Evolutionary conservation across 768 basidiomycete species (phyloP), one percentile per base, ranked within the genome.

Genomic region (Tubosaeta sp.): DNA sequence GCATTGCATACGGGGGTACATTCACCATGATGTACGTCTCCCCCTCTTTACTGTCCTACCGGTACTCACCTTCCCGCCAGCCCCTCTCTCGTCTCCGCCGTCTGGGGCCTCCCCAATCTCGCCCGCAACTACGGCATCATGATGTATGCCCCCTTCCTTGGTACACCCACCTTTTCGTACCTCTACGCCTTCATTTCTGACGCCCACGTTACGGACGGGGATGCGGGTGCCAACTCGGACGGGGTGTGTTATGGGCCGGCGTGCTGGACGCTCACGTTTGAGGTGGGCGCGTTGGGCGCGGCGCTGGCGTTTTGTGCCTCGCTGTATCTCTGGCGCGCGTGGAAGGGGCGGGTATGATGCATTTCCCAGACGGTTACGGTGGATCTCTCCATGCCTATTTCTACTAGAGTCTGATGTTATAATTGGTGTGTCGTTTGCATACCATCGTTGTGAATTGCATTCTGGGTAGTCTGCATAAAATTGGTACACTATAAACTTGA

Each of bases 41-140:
- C 29, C 38, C 19, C 43, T 33, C 54, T 26, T 43, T 25, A 29
- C 2, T 49, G 38, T 50, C 11, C 12, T 32, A 29, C 47, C 9
- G 9, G 9, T 39, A 19, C n/a, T 35, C 17, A 43, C 46, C 42
- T 14, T 22, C 31, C n/a, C 6, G 3, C 38, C 44, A 66, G 59
- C 12, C 88, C 90, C 2, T 82, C 86, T 48, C 76, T 92, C 27
- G 69, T 89, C 5, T 81, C 84, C 3, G 75, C 84, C 1, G 74
- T 86, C 22, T 92, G 88, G 86, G 90, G 90, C 12, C 64, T 76
- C 26, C 61, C 74, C n/a, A 78, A 88, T 55, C 71, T 84, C 5
- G 90, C 83, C 9, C 81, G 90, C 51, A 92, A 92, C 66, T 91
- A 82, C 53, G 88, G 88, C 25, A 67, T 88, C 34, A 62, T 89